Evolutionary conservation across 192 early-diverging fungal genomes (phyloP).

Genomic region (Linnemannia zychae): DNA sequence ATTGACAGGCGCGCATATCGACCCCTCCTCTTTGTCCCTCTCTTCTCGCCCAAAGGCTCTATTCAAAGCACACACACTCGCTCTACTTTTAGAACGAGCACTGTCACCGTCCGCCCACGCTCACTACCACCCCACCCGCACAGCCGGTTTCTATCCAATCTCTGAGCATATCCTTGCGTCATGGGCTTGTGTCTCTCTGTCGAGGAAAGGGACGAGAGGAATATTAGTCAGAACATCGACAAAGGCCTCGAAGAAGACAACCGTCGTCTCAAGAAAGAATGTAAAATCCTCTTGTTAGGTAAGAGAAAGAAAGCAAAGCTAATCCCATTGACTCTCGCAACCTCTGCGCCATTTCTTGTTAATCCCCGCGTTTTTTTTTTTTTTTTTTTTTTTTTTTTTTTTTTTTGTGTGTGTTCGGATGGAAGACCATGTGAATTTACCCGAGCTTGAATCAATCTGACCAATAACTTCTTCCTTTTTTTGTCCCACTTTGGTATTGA

Average conservation of each 20-base stretch:
- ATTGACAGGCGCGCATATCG: constrained; percentile 7
- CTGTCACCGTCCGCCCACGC: background rate
- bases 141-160: constrained; percentile 61
- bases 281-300: constrained; percentile 82
- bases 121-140: constrained; percentile 3
- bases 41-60: constrained; percentile 6
- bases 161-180: constrained; percentile 68
- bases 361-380: constrained; percentile 17
- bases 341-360: constrained; percentile 13
- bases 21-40: background rate
- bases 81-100: constrained; percentile 17
- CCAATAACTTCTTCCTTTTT: background rate
- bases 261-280: constrained; percentile 72
- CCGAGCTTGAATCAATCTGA: background rate
- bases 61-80: background rate
- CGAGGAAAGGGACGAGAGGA: constrained; percentile 67
- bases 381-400: constrained; percentile 10
- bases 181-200: constrained; percentile 80
- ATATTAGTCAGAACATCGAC: constrained; percentile 71
- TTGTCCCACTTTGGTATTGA: background rate
- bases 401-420: constrained; percentile 1
- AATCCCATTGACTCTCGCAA: background rate
- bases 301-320: background rate
- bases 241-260: constrained; percentile 73
- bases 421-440: constrained; percentile 11